phyloP scores from a whole-genome alignment of 495 filamentous ascomycete species.

The Tuber aestivum region DNA sequence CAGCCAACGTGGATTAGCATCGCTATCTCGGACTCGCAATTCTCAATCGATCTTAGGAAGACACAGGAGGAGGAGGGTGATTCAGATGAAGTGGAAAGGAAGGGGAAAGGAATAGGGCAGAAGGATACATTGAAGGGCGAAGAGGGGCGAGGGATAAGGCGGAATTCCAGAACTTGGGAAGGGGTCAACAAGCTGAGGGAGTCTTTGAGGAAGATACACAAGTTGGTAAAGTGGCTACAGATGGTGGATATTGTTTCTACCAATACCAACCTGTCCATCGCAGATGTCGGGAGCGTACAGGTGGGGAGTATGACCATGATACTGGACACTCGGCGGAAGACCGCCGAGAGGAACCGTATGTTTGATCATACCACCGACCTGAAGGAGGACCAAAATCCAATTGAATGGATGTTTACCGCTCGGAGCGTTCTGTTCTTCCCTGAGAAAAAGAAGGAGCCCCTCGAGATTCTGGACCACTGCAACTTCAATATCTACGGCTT shows the following conservation, averaged over 20 bases:
- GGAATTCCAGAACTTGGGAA: constrained; percentile 41
- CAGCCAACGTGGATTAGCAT: constrained; percentile 96
- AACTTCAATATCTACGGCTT: constrained; percentile 86
- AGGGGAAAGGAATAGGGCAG: constrained; percentile 36
- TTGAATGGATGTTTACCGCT: constrained; percentile 86
- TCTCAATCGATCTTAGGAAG: constrained; percentile 73
- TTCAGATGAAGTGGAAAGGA: constrained; percentile 14
- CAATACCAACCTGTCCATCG: constrained; percentile 65
- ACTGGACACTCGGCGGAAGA: constrained; percentile 83
- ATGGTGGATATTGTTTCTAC: constrained; percentile 85
- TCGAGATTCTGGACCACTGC: constrained; percentile 84
- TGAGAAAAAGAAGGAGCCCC: constrained; percentile 66
- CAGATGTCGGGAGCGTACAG: constrained; percentile 76
- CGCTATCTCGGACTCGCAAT: constrained; percentile 70
- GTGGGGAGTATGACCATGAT: constrained; percentile 76
- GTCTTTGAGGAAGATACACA: constrained; percentile 57
- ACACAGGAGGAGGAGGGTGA: constrained; percentile 45
- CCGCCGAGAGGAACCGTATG: constrained; percentile 82
- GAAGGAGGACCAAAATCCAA: constrained; percentile 67
- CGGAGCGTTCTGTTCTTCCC: constrained; percentile 82
- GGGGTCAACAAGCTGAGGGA: constrained; percentile 74
- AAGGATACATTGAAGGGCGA: constrained; percentile 25
- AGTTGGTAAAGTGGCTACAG: constrained; percentile 78
- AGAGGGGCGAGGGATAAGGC: constrained; percentile 42
- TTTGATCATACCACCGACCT: constrained; percentile 71